Evolutionary conservation across 176 grass and related monocot species (phyloP).

Genomic region (Lolium rigidum): DNA sequence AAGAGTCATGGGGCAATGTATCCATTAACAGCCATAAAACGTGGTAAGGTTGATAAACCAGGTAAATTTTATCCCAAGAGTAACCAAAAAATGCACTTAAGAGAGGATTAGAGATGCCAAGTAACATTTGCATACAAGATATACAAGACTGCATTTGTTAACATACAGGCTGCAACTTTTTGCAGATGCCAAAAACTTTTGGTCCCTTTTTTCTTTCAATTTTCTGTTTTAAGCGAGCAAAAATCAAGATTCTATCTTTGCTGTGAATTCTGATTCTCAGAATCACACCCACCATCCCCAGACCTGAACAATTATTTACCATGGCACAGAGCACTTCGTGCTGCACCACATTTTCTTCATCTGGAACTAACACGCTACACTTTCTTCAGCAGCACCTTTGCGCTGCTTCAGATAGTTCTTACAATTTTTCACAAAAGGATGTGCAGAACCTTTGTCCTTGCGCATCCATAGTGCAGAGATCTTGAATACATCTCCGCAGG

Average conservation of each 20-base stretch:
- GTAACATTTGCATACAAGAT: slow-evolving; percentile 40
- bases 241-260: slow-evolving; percentile 52
- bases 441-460: slow-evolving; percentile 55
- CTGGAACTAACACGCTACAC: slow-evolving; percentile 47
- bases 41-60: background rate
- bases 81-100: background rate
- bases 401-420: slow-evolving; percentile 45
- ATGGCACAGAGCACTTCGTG: slow-evolving; percentile 64
- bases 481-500: slow-evolving; percentile 45
- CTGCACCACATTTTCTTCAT: slow-evolving; percentile 54
- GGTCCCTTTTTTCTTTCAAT: background rate
- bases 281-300: slow-evolving; percentile 32
- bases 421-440: slow-evolving; percentile 58
- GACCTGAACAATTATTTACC: slow-evolving; percentile 70
- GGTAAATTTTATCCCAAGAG: background rate
- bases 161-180: slow-evolving; percentile 49
- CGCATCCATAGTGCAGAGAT: slow-evolving; percentile 54
- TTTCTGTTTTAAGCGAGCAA: slow-evolving; percentile 27
- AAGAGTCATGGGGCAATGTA: background rate
- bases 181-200: slow-evolving; percentile 32
- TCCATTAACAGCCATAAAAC: background rate
- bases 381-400: slow-evolving; percentile 53
- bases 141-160: slow-evolving; percentile 44
- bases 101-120: slow-evolving; percentile 13
- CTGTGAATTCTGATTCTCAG: slow-evolving; percentile 53